These are phyloP conservation scores for Pyrenula aspistea DNA, from an alignment of 495 filamentous ascomycete species.

Conservation along the genomic window DNA sequence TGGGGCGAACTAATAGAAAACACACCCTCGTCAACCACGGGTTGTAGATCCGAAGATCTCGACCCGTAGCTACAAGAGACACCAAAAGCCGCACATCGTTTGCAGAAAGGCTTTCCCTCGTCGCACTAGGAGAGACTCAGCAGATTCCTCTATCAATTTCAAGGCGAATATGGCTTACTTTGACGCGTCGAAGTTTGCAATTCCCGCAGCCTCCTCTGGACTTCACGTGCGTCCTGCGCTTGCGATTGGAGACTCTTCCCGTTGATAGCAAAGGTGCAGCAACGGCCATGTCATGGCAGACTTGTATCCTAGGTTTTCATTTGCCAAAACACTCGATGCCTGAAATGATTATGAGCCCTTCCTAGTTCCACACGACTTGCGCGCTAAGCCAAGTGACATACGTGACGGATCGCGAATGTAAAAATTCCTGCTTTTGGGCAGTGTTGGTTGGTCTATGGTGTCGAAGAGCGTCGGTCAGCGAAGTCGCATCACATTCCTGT, in stretches of 20 bases:
- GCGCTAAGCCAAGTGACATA: too few species aligned
- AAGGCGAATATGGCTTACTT: conserved; percentile 13
- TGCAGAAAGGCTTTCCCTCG: conserved; percentile 22
- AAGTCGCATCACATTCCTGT: too few species aligned
- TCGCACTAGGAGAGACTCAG: conserved; percentile 19
- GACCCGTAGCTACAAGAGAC: conserved; percentile 24
- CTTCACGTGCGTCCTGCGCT: conserved; percentile 15
- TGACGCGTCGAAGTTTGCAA: conserved; percentile 29
- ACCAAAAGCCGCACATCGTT: conserved; percentile 21
- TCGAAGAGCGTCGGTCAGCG: too few species aligned
- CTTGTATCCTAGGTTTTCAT: too few species aligned
- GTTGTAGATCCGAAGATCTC: conserved; percentile 16
- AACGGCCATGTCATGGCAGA: background rate
- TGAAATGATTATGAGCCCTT: too few species aligned
- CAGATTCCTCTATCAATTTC: background rate
- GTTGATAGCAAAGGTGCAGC: background rate
- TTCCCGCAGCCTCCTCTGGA: conserved; percentile 28
- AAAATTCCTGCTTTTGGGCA: too few species aligned
- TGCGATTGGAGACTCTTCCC: background rate
- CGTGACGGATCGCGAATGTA: too few species aligned
- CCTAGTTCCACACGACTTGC: too few species aligned
- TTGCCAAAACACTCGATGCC: too few species aligned
- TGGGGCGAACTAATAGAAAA: background rate
- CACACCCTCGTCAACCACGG: conserved; percentile 5
- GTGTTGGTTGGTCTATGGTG: too few species aligned